phyloP scores from a whole-genome alignment of 768 basidiomycete species.

The Mycena galopus region DNA sequence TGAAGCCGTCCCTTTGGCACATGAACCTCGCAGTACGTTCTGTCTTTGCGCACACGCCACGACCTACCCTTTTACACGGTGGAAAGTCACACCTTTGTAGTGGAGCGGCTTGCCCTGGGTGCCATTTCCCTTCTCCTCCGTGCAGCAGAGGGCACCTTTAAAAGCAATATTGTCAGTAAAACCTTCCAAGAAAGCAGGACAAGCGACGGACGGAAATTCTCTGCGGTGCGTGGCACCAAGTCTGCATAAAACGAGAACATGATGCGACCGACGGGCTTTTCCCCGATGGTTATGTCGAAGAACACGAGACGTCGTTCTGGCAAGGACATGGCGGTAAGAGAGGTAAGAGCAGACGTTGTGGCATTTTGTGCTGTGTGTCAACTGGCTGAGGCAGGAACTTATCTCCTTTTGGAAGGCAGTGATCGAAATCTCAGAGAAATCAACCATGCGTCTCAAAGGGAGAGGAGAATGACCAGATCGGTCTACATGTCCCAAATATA shows the following conservation, averaged over 20 bases:
- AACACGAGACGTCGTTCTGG: conserved; percentile 61
- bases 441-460: neutral
- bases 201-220: conserved; percentile 85
- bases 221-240: conserved; percentile 92
- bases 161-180: neutral
- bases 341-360: neutral
- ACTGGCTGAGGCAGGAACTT: neutral
- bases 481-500: no score
- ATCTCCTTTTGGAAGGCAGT: conserved; percentile 18
- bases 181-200: neutral
- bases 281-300: conserved; percentile 90
- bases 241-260: conserved; percentile 88
- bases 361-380: conserved; percentile 2
- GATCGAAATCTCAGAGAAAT: neutral
- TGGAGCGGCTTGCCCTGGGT: conserved; percentile 72
- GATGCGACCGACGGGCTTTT: conserved; percentile 73
- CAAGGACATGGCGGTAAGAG: conserved; percentile 26
- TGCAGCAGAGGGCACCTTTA: conserved; percentile 83
- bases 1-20: conserved; percentile 93
- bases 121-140: conserved; percentile 83
- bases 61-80: conserved; percentile 83
- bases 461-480: no score
- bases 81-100: conserved; percentile 80
- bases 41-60: conserved; percentile 6
- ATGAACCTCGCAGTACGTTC: conserved; percentile 72